Evolutionary conservation across 768 basidiomycete genomes (phyloP).

Genomic region (Rubroboletus satanas): DNA sequence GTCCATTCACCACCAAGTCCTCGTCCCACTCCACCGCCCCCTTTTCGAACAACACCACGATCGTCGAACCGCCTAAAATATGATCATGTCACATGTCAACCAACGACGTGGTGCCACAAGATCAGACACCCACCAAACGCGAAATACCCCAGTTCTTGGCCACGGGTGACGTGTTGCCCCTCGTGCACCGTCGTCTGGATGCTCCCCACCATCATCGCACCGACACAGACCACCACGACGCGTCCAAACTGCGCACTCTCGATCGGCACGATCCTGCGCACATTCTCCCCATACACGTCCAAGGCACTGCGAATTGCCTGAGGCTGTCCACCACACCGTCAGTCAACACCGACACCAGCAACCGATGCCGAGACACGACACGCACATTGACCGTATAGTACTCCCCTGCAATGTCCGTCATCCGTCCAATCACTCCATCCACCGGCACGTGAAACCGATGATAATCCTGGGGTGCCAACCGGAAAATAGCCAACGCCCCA

Average conservation of each 20-base stretch:
- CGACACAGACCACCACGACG: conserved; percentile 89
- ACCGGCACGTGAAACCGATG: conserved; percentile 91
- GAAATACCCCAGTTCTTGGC: conserved; percentile 92
- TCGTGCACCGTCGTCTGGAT: conserved; percentile 86
- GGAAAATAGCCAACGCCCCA: conserved; percentile 85
- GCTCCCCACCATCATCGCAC: conserved; percentile 94
- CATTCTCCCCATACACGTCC: conserved; percentile 95
- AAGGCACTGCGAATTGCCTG: conserved; percentile 89
- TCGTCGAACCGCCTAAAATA: conserved; percentile 77
- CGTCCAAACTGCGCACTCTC: conserved; percentile 85
- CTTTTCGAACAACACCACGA: conserved; percentile 87
- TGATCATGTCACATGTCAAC: neutral
- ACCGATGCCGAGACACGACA: conserved; percentile 24
- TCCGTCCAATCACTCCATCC: conserved; percentile 76
- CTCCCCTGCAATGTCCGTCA: conserved; percentile 82
- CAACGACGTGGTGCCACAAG: neutral
- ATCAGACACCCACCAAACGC: conserved; percentile 70
- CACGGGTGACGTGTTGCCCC: conserved; percentile 74
- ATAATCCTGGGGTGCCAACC: conserved; percentile 92
- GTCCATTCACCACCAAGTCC: conserved; percentile 81
- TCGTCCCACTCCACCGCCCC: conserved; percentile 87
- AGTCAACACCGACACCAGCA: neutral
- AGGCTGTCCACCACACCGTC: conserved; percentile 45
- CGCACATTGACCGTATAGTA: conserved; percentile 94
- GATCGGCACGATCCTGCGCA: conserved; percentile 87